Evolutionary conservation across 192 early-diverging fungal genomes (phyloP), one percentile per base, ranked within the genome.

Genomic region (Fimicolochytrium jonesii): DNA sequence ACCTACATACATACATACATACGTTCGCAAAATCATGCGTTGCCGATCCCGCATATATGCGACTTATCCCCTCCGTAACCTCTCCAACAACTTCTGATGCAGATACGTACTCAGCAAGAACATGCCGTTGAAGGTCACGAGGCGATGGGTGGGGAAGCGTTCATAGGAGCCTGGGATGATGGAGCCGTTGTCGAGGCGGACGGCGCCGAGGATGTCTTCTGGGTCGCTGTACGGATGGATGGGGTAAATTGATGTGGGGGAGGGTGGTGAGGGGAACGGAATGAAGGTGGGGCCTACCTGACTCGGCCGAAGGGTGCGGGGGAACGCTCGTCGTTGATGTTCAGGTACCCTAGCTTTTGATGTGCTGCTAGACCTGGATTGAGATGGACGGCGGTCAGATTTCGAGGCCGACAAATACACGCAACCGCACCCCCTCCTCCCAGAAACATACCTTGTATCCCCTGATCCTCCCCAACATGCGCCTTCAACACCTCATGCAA

Each of bases 271-370:
- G n/a, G n/a, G n/a, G n/a, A 37, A 25, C 28, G 11, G 34, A 26
- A 1, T 15, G 11, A 60, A 3, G 10, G 55, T 31, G 54, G 6
- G 4, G 20, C 29, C 22, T 50, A 66, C 70, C 57, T 66, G 2
- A 76, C 73, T 18, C 76, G 66, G 22, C 73, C 76, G 43, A 71
- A 78, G 9, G 65, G 55, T 13, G 72, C 26, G 25, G 15, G 58
- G 7, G 69, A 48, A 17, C 76, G 65, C 30, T 47, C 17, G 36
- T 78, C 76, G 43, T 67, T 72, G 35, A 78, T 72, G 59, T 74
- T 78, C 59, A 78, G 30, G 46, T 72, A 67, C n/a, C 76, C 76
- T 3, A 50, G 13, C 41, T 78, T 75, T 46, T 78, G 76, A 50
- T 69, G 37, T 29, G 23, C 20, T 18, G 68, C 68, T 3, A 70